Percentiles rank a stretch among this genome's conserved stretches.
Evolutionary conservation across 371 early-diverging fungal genomes (phyloP).

Genomic region (Parasitella parasitica): DNA sequence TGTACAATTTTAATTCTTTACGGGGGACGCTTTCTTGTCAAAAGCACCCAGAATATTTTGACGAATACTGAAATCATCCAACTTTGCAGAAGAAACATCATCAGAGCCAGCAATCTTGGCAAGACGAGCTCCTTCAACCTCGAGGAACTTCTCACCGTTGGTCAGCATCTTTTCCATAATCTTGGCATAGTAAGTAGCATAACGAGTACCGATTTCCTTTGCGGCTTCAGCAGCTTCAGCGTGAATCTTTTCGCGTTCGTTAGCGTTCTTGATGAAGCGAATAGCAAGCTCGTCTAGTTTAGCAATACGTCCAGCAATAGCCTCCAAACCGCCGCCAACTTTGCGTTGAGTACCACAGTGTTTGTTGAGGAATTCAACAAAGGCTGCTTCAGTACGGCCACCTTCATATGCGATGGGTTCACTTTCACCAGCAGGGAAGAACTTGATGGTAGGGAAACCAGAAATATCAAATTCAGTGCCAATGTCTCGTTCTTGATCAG

Average conservation of each 20-base stretch:
- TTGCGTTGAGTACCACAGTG: slow-evolving; percentile 81
- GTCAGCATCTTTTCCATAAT: slow-evolving; percentile 71
- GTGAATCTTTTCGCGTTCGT: slow-evolving; percentile 38
- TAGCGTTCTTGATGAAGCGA: slow-evolving; percentile 55
- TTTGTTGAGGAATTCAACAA: slow-evolving; percentile 88
- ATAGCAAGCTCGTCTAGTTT: slow-evolving; percentile 67
- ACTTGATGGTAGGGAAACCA: slow-evolving; percentile 87
- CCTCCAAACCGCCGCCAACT: slow-evolving; percentile 71
- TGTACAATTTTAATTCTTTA: slow-evolving; percentile 35
- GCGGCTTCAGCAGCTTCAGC: slow-evolving; percentile 39
- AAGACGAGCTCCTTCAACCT: slow-evolving; percentile 69
- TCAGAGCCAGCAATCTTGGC: slow-evolving; percentile 65
- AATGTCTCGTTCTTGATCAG: slow-evolving; percentile 59
- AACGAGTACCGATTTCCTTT: slow-evolving; percentile 27
- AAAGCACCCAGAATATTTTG: slow-evolving; percentile 74
- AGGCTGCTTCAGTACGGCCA: slow-evolving; percentile 77
- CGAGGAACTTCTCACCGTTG: slow-evolving; percentile 57
- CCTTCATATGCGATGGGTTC: slow-evolving; percentile 76
- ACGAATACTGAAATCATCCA: slow-evolving; percentile 77
- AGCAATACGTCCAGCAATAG: slow-evolving; percentile 64
- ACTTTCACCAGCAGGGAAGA: slow-evolving; percentile 75
- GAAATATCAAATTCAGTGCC: slow-evolving; percentile 62
- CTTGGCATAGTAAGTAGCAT: slow-evolving; percentile 72
- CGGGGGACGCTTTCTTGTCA: slow-evolving; percentile 35
- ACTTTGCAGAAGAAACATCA: slow-evolving; percentile 58